Base-by-base conservation (phyloP, 805 yeast genomes). In the Metschnikowia peoriensis region DNA sequence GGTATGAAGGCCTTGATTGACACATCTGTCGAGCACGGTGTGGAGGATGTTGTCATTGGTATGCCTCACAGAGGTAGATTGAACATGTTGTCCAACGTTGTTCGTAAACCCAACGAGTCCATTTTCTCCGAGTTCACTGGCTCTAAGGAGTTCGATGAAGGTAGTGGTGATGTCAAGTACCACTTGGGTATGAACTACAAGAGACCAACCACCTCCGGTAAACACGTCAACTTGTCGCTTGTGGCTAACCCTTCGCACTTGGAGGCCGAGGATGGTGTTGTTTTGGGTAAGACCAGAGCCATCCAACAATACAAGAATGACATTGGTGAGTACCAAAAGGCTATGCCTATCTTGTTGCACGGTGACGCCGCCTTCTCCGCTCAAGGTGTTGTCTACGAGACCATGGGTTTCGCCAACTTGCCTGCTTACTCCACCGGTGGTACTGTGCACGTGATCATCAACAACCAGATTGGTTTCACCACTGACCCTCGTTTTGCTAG, bases 51-150 rank as follows among this genome's bases (percentile, higher is more conserved):
- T 56, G 96, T 93, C 65, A 87, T 94, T 64, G 99, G 99, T 78
- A 94, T 94, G 98, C 97, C 99, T 49, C 99, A 94, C 76, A 89
- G 99, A 82, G 99, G 99, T 76, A 86, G 99, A 79, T 81, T 94
- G 66, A 94, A 94, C 74, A 92, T 94, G 86, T 83, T 94, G 74
- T 90, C 98, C 55, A 94, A 94, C 77, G 98, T 94, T 65, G 97
- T 94, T 46, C 88, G 99, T 78, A 94, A 94, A 73, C 98, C 99
- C 65, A 92, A 94, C 71, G 98, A 93, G 78, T 91, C 97, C 47
- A 94, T 94, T 68, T 93, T 94, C 74, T 85, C 96, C 49, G 99
- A 94, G 79, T 94, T 94, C 71, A 81, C 91, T 50, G 99, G 99
- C 58, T 86, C 96, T 37, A 83, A 86, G 65, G 86, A 87, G 64